Conservation (phyloP, 2,329 filamentous ascomycete genomes). For the Meredithiella fracta region DNA sequence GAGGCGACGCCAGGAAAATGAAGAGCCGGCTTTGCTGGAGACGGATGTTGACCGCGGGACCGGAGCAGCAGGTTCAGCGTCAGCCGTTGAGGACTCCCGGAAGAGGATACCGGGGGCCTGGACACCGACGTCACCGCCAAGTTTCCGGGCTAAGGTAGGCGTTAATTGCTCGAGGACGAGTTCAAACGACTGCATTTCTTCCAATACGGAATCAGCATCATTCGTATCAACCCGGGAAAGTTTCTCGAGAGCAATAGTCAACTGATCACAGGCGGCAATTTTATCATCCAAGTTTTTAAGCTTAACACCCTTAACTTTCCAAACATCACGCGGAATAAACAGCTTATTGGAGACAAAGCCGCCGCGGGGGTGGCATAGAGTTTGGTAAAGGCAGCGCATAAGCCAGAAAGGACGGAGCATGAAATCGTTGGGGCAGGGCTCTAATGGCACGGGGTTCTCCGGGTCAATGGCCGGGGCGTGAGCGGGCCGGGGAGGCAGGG, state of each 20-base stretch:
- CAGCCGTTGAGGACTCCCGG: constrained; percentile 43
- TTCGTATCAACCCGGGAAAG: constrained; percentile 70
- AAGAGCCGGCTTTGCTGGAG: constrained; percentile 43
- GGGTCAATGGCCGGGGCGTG: constrained; percentile 40
- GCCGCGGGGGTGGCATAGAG: constrained; percentile 75
- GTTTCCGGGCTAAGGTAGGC: constrained; percentile 55
- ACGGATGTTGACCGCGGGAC: constrained; percentile 43
- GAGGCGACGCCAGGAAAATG: constrained; percentile 79
- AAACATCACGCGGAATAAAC: constrained; percentile 83
- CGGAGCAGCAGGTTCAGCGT: constrained; percentile 28
- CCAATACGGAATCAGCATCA: constrained; percentile 79
- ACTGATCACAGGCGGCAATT: constrained; percentile 72
- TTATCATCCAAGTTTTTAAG: constrained; percentile 87
- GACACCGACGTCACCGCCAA: constrained; percentile 85
- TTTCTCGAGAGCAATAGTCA: constrained; percentile 77
- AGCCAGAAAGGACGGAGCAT: constrained; percentile 95
- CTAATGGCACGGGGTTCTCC: constrained; percentile 56
- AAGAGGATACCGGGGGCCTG: constrained; percentile 59
- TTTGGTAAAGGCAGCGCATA: constrained; percentile 88
- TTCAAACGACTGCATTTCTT: constrained; percentile 87
- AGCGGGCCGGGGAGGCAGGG: constrained; percentile 35
- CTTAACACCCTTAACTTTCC: constrained; percentile 87
- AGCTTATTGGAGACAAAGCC: constrained; percentile 84
- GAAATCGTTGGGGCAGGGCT: constrained; percentile 79
- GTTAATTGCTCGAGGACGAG: constrained; percentile 75